Percentiles rank a stretch among this genome's conserved stretches.
Conservation (phyloP, 805 yeast genomes). For the Yarrowia sp. region DNA sequence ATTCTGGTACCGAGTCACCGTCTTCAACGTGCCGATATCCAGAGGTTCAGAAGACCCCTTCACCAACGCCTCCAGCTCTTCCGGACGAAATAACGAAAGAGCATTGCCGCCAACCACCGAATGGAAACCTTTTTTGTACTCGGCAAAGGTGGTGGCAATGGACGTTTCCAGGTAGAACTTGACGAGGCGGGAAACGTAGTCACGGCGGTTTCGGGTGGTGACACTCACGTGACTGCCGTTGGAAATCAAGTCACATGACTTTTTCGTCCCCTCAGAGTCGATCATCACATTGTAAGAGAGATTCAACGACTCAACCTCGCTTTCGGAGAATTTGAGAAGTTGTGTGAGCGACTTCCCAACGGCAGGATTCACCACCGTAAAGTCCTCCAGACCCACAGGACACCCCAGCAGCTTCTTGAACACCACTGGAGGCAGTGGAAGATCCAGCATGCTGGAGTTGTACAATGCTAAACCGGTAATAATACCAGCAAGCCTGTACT, state of each 20-base stretch:
- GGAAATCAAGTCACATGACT: constrained; percentile 50
- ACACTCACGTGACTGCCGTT: constrained; percentile 60
- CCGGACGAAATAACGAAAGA: constrained; percentile 71
- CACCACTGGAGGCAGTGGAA: constrained; percentile 70
- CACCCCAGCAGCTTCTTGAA: constrained; percentile 69
- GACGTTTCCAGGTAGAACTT: constrained; percentile 59
- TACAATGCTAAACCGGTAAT: constrained; percentile 87
- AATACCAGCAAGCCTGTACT: constrained; percentile 76
- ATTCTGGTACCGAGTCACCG: constrained; percentile 63
- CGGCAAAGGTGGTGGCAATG: constrained; percentile 51
- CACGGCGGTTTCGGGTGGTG: constrained; percentile 53
- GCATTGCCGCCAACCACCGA: constrained; percentile 79
- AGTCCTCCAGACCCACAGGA: constrained; percentile 61
- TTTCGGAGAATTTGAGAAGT: constrained; percentile 45
- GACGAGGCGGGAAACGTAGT: constrained; percentile 63
- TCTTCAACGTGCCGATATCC: constrained; percentile 63
- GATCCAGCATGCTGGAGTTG: constrained; percentile 81
- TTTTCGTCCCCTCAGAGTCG: constrained; percentile 51
- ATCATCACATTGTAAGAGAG: constrained; percentile 63
- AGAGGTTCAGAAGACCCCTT: constrained; percentile 73
- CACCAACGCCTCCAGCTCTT: constrained; percentile 73
- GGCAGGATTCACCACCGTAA: constrained; percentile 64
- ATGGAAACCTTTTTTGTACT: constrained; percentile 69
- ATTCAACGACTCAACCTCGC: constrained; percentile 45
- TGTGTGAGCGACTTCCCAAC: constrained; percentile 52